Evolutionary conservation across 2,329 filamentous ascomycete genomes (phyloP).

Genomic region (Epichloe hybrida): DNA sequence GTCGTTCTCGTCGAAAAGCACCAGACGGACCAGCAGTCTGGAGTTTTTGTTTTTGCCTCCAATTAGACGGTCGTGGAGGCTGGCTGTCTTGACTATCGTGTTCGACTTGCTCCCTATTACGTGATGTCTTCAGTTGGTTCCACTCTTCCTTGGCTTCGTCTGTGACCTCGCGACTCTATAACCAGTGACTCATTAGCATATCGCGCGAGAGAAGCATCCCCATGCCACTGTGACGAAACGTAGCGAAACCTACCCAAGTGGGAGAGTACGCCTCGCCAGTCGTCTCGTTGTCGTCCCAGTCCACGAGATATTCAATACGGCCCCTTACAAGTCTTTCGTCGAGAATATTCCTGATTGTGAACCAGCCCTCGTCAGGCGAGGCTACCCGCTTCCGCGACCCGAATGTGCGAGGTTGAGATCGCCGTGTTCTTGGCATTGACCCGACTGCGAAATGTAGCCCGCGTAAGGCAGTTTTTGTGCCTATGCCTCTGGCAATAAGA

Average conservation of each 20-base stretch:
- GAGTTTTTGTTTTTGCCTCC: slow-evolving; percentile 9
- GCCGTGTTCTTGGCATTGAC: slow-evolving; percentile 21
- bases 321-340: slow-evolving; percentile 17
- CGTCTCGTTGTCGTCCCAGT: slow-evolving; percentile 22
- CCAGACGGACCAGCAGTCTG: neutral
- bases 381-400: slow-evolving; percentile 9
- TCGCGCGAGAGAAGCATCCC: neutral
- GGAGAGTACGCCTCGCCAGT: slow-evolving; percentile 20
- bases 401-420: slow-evolving; percentile 9
- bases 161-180: slow-evolving; percentile 19
- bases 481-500: neutral
- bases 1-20: neutral
- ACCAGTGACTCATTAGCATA: slow-evolving; percentile 9
- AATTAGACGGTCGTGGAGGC: slow-evolving; percentile 16
- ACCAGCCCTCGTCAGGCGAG: slow-evolving; percentile 18
- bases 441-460: slow-evolving; percentile 5
- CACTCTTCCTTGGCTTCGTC: slow-evolving; percentile 20
- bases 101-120: neutral
- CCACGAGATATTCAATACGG: slow-evolving; percentile 21
- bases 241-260: slow-evolving; percentile 19
- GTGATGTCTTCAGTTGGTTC: slow-evolving; percentile 13
- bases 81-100: slow-evolving; percentile 12
- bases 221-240: neutral
- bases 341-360: slow-evolving; percentile 20
- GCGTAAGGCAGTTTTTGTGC: neutral